Conservation (phyloP, 495 filamentous ascomycete genomes). For the Aspergillus ellipticus region DNA sequence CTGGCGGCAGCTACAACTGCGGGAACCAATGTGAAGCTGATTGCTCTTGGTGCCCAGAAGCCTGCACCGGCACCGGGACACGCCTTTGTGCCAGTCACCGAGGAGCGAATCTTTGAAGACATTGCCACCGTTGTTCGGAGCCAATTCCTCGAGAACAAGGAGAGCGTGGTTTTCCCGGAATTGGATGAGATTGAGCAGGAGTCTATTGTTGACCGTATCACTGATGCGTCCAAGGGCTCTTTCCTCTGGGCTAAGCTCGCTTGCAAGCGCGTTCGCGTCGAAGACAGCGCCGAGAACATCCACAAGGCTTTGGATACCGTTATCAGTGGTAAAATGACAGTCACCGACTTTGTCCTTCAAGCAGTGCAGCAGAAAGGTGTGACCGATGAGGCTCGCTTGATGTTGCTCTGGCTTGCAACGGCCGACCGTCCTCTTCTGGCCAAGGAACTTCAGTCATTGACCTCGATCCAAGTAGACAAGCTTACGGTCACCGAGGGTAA, state of each 20-base stretch:
- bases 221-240: constrained; percentile 33
- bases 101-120: constrained; percentile 24
- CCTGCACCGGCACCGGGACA: constrained; percentile 12
- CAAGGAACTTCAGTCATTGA: constrained; percentile 27
- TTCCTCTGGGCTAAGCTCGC: constrained; percentile 39
- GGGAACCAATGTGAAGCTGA: constrained; percentile 28
- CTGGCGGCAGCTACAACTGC: constrained; percentile 21
- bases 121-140: constrained; percentile 21
- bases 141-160: constrained; percentile 6
- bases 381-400: constrained; percentile 26
- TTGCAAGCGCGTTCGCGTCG: constrained; percentile 27
- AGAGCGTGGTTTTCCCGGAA: not conserved
- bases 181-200: constrained; percentile 21
- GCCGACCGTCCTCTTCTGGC: constrained; percentile 30
- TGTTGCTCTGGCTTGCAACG: constrained; percentile 38
- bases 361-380: constrained; percentile 18
- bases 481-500: constrained; percentile 21
- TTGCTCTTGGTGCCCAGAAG: constrained; percentile 31
- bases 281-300: constrained; percentile 21
- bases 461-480: constrained; percentile 31
- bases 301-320: constrained; percentile 28
- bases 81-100: constrained; percentile 12
- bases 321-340: constrained; percentile 21
- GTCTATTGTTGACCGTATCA: constrained; percentile 27
- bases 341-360: constrained; percentile 28